phyloP scores from a whole-genome alignment of 805 yeast species.

The Pachysolen tannophilus region DNA sequence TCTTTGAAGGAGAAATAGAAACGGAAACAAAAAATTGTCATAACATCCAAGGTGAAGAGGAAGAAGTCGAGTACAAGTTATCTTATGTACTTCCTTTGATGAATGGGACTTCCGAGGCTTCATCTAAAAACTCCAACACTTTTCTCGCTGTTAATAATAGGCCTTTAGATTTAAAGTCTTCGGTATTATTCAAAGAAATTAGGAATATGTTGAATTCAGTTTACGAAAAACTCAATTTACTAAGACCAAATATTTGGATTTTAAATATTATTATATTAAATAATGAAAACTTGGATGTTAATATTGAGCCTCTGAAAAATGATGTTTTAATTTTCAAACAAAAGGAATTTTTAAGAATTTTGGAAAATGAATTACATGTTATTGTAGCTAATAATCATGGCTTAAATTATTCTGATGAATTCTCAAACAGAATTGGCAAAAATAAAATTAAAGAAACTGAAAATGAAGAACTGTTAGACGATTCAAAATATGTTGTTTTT shows the following conservation, averaged over 20 bases:
- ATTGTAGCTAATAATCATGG: too few species aligned
- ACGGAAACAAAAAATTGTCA: background rate
- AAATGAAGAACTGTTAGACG: too few species aligned
- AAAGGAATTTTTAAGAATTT: slow-evolving; percentile 13
- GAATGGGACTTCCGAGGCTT: slow-evolving; percentile 20
- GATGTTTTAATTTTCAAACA: slow-evolving; percentile 26
- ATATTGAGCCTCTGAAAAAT: slow-evolving; percentile 36
- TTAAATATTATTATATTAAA: background rate
- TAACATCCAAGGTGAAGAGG: too few species aligned
- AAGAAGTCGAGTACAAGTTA: slow-evolving; percentile 8
- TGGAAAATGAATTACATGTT: too few species aligned
- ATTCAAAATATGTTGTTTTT: too few species aligned
- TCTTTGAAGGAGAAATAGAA: slow-evolving; percentile 12
- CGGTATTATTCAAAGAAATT: slow-evolving; percentile 14
- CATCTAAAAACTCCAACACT: slow-evolving; percentile 16
- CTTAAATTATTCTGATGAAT: too few species aligned
- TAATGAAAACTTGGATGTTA: slow-evolving; percentile 23
- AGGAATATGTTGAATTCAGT: slow-evolving; percentile 15
- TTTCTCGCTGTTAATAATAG: slow-evolving; percentile 28
- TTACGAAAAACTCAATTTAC: slow-evolving; percentile 16
- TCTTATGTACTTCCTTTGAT: slow-evolving; percentile 24
- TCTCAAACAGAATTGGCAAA: too few species aligned
- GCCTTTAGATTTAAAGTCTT: slow-evolving; percentile 15
- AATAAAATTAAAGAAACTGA: too few species aligned
- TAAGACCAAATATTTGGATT: slow-evolving; percentile 27